Conservation (phyloP, 345 rosid species). For the Ceriops tagal region DNA sequence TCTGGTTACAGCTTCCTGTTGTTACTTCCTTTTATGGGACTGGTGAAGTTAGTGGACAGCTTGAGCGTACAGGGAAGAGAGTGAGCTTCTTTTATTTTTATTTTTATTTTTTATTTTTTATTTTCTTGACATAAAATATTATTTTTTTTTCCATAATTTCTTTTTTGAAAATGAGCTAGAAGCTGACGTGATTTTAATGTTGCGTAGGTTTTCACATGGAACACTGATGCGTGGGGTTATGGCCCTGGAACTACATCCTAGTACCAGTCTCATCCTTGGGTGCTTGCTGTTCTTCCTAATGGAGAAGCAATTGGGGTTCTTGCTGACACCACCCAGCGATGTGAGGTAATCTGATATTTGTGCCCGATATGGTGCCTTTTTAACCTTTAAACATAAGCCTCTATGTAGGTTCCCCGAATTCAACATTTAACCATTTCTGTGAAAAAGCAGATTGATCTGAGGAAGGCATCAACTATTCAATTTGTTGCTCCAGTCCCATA, state of each 20-base stretch:
- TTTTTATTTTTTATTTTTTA: too few species aligned
- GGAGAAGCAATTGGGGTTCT: slow-evolving; percentile 88
- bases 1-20: slow-evolving; percentile 52
- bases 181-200: background rate
- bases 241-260: slow-evolving; percentile 80
- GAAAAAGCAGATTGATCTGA: slow-evolving; percentile 72
- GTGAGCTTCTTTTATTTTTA: slow-evolving; percentile 33
- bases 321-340: slow-evolving; percentile 78
- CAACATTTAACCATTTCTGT: slow-evolving; percentile 10
- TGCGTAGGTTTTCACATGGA: slow-evolving; percentile 82
- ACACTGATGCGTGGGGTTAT: slow-evolving; percentile 83
- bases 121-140: too few species aligned
- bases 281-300: slow-evolving; percentile 70
- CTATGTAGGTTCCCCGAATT: background rate
- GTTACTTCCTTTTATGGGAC: slow-evolving; percentile 90
- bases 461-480: slow-evolving; percentile 50
- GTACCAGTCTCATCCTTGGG: slow-evolving; percentile 99
- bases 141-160: background rate
- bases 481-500: slow-evolving; percentile 52
- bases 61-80: slow-evolving; percentile 89
- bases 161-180: background rate
- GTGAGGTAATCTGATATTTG: slow-evolving; percentile 58
- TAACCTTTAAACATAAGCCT: background rate
- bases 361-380: background rate
- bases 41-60: slow-evolving; percentile 92